Conservation (phyloP, 139 green algal species). For the Chlorella sp. region DNA sequence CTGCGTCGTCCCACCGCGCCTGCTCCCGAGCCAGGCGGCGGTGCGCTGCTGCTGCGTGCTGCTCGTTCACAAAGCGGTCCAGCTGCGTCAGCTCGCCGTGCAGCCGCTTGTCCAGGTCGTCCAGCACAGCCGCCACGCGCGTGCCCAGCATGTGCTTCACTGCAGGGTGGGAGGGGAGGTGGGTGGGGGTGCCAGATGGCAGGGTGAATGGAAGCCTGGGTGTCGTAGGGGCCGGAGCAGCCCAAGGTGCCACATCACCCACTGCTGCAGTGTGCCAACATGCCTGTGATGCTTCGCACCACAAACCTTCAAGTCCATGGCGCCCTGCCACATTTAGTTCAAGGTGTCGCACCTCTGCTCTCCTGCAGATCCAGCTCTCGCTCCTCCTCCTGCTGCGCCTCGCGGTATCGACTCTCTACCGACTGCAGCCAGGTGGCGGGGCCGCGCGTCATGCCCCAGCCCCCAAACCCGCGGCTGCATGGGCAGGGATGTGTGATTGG, state of each 20-base stretch:
- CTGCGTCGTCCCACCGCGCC: background rate
- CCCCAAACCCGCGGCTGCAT: background rate
- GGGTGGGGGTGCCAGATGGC: background rate
- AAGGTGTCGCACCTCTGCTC: background rate
- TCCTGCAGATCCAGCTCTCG: conserved; percentile 19
- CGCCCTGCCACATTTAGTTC: too few relatives aligned
- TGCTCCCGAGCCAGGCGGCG: conserved; percentile 19
- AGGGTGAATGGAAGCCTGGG: too few relatives aligned
- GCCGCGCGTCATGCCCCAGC: conserved; percentile 8
- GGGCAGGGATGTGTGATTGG: background rate
- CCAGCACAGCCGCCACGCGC: conserved; percentile 25
- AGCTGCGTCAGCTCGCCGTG: conserved; percentile 32
- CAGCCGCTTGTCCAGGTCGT: conserved; percentile 34
- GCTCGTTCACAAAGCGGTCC: conserved; percentile 17
- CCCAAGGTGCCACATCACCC: too few relatives aligned
- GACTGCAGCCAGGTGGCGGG: background rate
- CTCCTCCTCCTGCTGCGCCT: conserved; percentile 28
- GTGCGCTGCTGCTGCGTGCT: conserved; percentile 10
- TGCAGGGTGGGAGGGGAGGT: background rate
- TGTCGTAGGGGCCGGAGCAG: too few relatives aligned
- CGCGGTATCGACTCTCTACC: background rate
- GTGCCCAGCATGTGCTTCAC: conserved; percentile 27
- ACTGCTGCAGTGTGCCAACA: too few relatives aligned
- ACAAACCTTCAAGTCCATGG: too few relatives aligned
- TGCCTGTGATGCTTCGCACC: too few relatives aligned